Evolutionary conservation across 495 filamentous ascomycete species (phyloP).

Genomic region (Lophiotrema nucula): DNA sequence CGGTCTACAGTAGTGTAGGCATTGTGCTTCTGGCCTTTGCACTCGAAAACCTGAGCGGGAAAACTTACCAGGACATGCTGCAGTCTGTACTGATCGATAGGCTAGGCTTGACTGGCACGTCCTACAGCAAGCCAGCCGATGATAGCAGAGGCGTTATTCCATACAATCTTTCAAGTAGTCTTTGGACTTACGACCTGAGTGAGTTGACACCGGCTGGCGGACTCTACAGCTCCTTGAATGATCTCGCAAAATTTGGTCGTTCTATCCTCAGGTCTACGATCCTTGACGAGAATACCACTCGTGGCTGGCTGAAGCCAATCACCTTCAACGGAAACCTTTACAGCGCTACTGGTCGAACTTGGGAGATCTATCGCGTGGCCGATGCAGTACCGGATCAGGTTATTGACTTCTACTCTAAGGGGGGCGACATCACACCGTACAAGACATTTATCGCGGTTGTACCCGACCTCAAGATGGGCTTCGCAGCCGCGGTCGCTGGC

Average conservation of each 20-base stretch:
- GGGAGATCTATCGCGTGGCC: conserved; percentile 44
- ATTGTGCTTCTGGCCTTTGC: conserved; percentile 27
- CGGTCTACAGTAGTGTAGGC: conserved; percentile 19
- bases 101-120: conserved; percentile 47
- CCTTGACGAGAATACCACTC: conserved; percentile 43
- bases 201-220: conserved; percentile 21
- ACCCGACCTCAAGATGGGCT: conserved; percentile 34
- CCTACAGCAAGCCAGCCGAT: conserved; percentile 39
- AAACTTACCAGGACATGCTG: conserved; percentile 40
- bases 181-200: conserved; percentile 30
- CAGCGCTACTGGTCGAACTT: conserved; percentile 48
- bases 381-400: conserved; percentile 28
- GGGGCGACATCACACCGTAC: conserved; percentile 32
- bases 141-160: conserved; percentile 2
- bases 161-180: conserved; percentile 27
- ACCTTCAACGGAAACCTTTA: conserved; percentile 50
- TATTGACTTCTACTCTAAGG: conserved; percentile 35
- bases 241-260: conserved; percentile 43
- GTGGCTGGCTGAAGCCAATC: conserved; percentile 50
- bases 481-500: conserved; percentile 23
- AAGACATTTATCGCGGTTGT: conserved; percentile 15
- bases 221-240: conserved; percentile 37
- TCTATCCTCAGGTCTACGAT: conserved; percentile 51
- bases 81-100: conserved; percentile 47
- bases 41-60: conserved; percentile 16